A percentile compares a stretch with the other conserved stretches of the same genome.
phyloP scores from a whole-genome alignment of 345 rosid genomes.

The Atalantia buxifolia region DNA sequence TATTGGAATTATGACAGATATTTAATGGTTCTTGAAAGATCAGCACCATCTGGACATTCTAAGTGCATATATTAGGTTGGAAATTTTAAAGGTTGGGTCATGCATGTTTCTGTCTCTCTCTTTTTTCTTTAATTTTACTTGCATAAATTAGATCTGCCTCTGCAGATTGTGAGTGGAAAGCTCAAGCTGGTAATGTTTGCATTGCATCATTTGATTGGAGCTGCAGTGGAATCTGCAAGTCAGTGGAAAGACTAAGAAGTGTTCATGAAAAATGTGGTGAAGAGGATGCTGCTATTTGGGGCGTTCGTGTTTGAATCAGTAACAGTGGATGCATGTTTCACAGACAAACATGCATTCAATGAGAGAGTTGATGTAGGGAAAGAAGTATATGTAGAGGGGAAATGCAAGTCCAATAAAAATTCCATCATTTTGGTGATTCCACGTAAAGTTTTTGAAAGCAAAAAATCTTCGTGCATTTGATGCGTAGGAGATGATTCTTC shows the following conservation, averaged over 20 bases:
- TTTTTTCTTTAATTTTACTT: neutral
- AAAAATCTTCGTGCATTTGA: neutral
- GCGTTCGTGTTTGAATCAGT: conserved; percentile 38
- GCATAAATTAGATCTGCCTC: neutral
- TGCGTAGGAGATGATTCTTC: neutral
- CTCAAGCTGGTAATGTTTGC: conserved; percentile 85
- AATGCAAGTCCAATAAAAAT: neutral
- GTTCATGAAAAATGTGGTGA: conserved; percentile 89
- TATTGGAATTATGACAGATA: neutral
- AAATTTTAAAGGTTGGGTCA: neutral
- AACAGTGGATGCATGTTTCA: neutral
- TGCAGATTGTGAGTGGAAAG: conserved; percentile 97
- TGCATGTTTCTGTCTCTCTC: neutral
- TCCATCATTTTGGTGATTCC: neutral
- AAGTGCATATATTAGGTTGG: neutral
- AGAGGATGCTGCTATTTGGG: conserved; percentile 90
- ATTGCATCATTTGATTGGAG: conserved; percentile 97
- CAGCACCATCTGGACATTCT: neutral
- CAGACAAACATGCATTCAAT: neutral
- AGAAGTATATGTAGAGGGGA: neutral
- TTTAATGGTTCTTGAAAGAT: neutral
- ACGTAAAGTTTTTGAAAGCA: neutral
- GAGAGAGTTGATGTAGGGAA: neutral
- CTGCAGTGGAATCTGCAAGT: conserved; percentile 97
- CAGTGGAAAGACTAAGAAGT: conserved; percentile 78